Base-by-base conservation (phyloP, 2,329 filamentous ascomycete genomes). In the Pseudocercospora fijiensis region DNA sequence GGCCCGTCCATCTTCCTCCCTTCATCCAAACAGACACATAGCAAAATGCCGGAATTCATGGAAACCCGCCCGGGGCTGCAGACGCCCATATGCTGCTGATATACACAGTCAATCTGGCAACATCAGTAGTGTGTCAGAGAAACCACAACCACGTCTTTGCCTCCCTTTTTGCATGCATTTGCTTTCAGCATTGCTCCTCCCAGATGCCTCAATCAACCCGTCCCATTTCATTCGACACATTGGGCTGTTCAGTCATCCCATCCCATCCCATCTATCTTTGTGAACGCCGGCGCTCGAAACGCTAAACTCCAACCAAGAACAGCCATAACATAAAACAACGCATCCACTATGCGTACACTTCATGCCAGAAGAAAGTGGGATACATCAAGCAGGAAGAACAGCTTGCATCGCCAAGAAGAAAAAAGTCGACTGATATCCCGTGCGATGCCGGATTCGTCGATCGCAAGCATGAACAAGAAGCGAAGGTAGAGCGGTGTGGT, bases 381-480 rank as follows among this genome's bases (percentile, higher is more conserved):
- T n/a, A 53, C 18, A 53, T 26, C 22, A 56, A 37, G 41, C 24
- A 41, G 22, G 7, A 37, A 18, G 20, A 26, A 24, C 27, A 53
- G 22, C 26, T 53, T 53, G 51, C 51, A 18, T 53, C 53, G 33
- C 30, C 53, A 26, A 56, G 11, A 41, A 24, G 24, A 24, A 20
- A 22, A 22, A 18, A 20, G 18, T 56, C 28, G 33, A 18, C 27
- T 24, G 18, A 22, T 22, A 7, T 22, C 53, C 28, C 53, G 30
- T 56, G 53, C 28, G 5, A 4, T 33, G 51, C 18, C 13, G 26
- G 18, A 18, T n/a, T n/a, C 30, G 28, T 33, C 53, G 27, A n/a
- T 18, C 53, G 27, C 56, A 62, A 65, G 41, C 62, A 64, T 56
- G 22, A 45, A 58, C 56, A 62, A 65, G 63, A 65, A 65, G 63